Percentiles rank a stretch among this genome's conserved stretches.
phyloP scores from a whole-genome alignment of 2,329 filamentous ascomycete species.

The Spiromastix sp. region DNA sequence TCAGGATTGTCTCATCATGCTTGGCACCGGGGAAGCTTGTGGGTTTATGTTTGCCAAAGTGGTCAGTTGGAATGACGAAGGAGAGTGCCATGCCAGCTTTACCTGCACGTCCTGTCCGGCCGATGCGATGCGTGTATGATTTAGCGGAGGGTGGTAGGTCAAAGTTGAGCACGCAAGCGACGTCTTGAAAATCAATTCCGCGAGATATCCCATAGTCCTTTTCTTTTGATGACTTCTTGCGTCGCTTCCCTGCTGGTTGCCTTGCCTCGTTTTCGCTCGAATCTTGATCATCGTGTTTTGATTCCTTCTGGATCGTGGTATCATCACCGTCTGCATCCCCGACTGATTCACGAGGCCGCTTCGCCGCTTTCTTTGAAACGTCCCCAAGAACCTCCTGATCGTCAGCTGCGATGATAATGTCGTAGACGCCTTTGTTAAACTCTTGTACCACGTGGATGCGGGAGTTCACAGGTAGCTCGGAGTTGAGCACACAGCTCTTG shows the following conservation, averaged over 20 bases:
- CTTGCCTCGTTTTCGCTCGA: constrained; percentile 29
- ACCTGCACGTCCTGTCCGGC: constrained; percentile 81
- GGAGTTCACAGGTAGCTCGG: constrained; percentile 85
- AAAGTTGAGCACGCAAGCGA: constrained; percentile 92
- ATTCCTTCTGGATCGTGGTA: constrained; percentile 13
- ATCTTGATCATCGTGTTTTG: constrained; percentile 10
- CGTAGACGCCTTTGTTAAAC: constrained; percentile 94
- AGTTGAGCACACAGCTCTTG: constrained; percentile 85
- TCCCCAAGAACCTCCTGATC: constrained; percentile 72
- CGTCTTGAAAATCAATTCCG: constrained; percentile 94
- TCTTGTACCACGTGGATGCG: constrained; percentile 91
- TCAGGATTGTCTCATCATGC: constrained; percentile 74
- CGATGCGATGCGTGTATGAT: constrained; percentile 95
- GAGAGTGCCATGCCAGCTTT: constrained; percentile 92
- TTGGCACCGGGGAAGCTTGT: constrained; percentile 66
- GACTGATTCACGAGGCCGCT: constrained; percentile 11
- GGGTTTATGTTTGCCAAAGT: constrained; percentile 81
- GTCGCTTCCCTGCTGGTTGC: constrained; percentile 44
- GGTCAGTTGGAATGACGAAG: constrained; percentile 74
- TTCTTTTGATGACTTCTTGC: constrained; percentile 57
- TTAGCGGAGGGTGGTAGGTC: constrained; percentile 81
- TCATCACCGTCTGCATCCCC: constrained; percentile 18
- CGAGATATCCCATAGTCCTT: constrained; percentile 92
- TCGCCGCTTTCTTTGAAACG: constrained; percentile 17
- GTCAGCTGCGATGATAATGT: constrained; percentile 94